A percentile compares a stretch with the other conserved stretches of the same genome.
Conservation (phyloP, 2,329 filamentous ascomycete genomes). For the Cadophora gregata region DNA sequence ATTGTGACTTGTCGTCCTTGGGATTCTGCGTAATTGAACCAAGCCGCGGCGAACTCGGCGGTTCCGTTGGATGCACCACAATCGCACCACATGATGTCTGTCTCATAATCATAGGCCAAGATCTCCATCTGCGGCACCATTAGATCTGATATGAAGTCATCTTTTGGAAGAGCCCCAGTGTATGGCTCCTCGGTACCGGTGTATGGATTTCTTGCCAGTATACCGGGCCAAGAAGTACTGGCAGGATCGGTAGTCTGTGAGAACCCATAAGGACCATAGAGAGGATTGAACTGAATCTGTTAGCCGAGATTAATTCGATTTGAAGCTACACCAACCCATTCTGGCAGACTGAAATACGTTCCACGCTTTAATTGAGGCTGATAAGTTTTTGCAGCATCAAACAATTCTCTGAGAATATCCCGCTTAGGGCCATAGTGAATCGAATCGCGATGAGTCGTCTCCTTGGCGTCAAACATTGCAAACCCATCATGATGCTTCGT, state of each 20-base stretch:
- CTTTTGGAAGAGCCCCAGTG: slow-evolving; percentile 48
- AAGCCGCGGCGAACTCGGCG: slow-evolving; percentile 49
- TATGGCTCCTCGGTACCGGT: slow-evolving; percentile 51
- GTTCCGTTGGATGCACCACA: slow-evolving; percentile 49
- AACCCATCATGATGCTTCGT: slow-evolving; percentile 57
- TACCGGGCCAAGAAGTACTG: slow-evolving; percentile 48
- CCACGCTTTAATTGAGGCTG: slow-evolving; percentile 52
- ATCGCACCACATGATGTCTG: slow-evolving; percentile 59
- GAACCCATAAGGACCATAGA: slow-evolving; percentile 52
- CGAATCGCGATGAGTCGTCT: slow-evolving; percentile 49
- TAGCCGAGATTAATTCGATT: background rate
- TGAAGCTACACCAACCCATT: slow-evolving; percentile 45
- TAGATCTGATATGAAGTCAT: slow-evolving; percentile 52
- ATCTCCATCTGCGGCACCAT: slow-evolving; percentile 55
- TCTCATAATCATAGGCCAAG: slow-evolving; percentile 51
- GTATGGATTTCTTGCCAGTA: slow-evolving; percentile 51
- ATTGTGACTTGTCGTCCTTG: slow-evolving; percentile 57
- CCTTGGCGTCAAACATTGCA: slow-evolving; percentile 50
- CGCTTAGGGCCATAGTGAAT: slow-evolving; percentile 50
- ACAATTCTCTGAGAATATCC: slow-evolving; percentile 51
- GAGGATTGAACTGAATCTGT: slow-evolving; percentile 50
- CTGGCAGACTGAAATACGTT: slow-evolving; percentile 56
- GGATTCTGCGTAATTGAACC: slow-evolving; percentile 49
- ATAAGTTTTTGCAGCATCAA: slow-evolving; percentile 49
- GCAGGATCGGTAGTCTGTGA: slow-evolving; percentile 42